Percentiles rank a stretch among this genome's conserved stretches.
Evolutionary conservation across 352 stramenopile genomes (phyloP).

Genomic region (Phytophthora uliginosa): DNA sequence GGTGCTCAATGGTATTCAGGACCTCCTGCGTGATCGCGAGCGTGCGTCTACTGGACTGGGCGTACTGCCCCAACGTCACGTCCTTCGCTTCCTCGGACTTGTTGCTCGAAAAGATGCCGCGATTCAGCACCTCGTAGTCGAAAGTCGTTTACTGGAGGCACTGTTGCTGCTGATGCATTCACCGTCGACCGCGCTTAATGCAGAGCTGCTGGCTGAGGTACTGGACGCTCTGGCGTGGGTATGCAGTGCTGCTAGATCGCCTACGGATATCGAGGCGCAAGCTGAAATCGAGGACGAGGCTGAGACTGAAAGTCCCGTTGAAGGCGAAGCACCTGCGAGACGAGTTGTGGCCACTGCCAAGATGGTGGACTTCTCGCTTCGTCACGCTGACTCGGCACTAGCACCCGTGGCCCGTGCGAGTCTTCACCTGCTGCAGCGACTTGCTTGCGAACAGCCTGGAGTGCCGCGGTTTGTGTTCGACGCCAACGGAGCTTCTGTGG

Average conservation of each 20-base stretch:
- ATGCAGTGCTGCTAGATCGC: conserved; percentile 40
- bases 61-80: conserved; percentile 44
- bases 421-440: conserved; percentile 66
- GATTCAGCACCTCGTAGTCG: conserved; percentile 60
- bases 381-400: conserved; percentile 47
- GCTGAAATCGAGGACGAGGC: conserved; percentile 37
- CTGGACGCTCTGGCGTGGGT: conserved; percentile 71
- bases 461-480: conserved; percentile 54
- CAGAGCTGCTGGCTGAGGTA: conserved; percentile 49
- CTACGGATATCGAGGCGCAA: conserved; percentile 23
- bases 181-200: conserved; percentile 40
- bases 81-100: conserved; percentile 52
- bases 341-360: conserved; percentile 55
- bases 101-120: conserved; percentile 55
- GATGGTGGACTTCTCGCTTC: conserved; percentile 58
- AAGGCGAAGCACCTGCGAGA: conserved; percentile 42
- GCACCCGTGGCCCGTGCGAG: conserved; percentile 47
- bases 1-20: conserved; percentile 53
- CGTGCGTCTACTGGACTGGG: conserved; percentile 12
- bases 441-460: conserved; percentile 44
- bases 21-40: conserved; percentile 51
- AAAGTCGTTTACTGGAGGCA: conserved; percentile 64
- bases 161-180: conserved; percentile 63
- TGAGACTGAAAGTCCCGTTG: conserved; percentile 14
- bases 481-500: conserved; percentile 38